Conservation (phyloP, 179 eudicot genomes). For the Amaranthus tricolor region DNA sequence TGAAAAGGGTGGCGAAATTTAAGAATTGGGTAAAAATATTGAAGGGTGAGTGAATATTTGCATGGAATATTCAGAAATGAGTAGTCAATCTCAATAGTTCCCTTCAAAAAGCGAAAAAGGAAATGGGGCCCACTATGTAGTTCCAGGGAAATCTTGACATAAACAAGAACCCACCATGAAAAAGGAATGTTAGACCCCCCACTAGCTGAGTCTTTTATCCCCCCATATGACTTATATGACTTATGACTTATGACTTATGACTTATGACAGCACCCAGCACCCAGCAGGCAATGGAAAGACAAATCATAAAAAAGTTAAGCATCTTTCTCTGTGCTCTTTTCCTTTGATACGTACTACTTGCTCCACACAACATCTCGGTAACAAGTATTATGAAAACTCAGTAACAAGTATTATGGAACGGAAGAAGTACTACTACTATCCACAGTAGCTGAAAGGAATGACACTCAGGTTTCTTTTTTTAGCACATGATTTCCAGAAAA, state of each 20-base stretch:
- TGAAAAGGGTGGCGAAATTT: too few species aligned
- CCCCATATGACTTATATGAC: neutral
- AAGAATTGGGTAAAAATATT: too few species aligned
- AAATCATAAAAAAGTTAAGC: constrained; percentile 25
- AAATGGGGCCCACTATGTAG: constrained; percentile 19
- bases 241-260: too few species aligned
- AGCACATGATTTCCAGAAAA: neutral
- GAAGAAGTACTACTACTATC: too few species aligned
- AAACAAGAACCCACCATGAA: constrained; percentile 23
- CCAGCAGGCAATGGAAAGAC: constrained; percentile 25
- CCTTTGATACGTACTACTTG: constrained; percentile 7
- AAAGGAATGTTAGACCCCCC: constrained; percentile 24
- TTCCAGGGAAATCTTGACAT: constrained; percentile 23
- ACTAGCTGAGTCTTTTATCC: constrained; percentile 1
- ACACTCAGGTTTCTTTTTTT: neutral
- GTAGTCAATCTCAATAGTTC: constrained; percentile 21
- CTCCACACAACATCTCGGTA: too few species aligned
- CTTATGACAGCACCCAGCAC: too few species aligned
- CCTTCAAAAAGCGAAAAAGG: constrained; percentile 8
- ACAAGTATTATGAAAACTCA: too few species aligned
- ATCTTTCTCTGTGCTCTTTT: constrained; percentile 29
- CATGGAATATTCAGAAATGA: constrained; percentile 29
- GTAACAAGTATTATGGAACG: too few species aligned
- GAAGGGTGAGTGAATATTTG: too few species aligned
- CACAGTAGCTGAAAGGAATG: constrained; percentile 14